These are phyloP conservation scores for Colletotrichum neosansevieriae DNA, from an alignment of 2,329 filamentous ascomycete species.

Conservation along the genomic window DNA sequence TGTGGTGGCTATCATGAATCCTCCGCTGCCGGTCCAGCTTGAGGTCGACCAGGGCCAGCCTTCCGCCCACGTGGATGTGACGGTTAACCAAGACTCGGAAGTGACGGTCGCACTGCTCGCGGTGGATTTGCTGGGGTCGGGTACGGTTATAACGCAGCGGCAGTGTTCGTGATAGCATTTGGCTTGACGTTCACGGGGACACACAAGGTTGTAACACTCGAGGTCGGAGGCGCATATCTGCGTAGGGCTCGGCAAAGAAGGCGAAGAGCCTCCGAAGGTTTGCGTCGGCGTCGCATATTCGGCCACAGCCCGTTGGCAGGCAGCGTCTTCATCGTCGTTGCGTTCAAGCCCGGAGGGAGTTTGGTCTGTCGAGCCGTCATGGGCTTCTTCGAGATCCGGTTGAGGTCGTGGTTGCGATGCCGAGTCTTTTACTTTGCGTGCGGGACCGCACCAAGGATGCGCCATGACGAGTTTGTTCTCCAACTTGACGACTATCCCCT, in stretches of 20 bases:
- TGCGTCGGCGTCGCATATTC: background rate
- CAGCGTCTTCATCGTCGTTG: background rate
- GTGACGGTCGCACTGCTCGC: background rate
- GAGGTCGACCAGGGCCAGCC: background rate
- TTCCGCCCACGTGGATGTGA: no score
- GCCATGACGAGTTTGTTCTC: no score
- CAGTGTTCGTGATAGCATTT: constrained; percentile 13
- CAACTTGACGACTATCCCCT: no score
- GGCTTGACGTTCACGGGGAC: background rate
- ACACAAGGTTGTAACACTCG: constrained; percentile 10
- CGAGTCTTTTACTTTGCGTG: no score
- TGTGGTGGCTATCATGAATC: background rate
- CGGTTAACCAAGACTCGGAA: background rate
- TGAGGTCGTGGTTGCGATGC: no score
- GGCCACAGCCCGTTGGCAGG: background rate
- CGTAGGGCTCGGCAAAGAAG: constrained; percentile 6
- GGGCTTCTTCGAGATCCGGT: no score
- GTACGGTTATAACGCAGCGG: constrained; percentile 7
- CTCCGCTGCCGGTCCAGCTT: background rate
- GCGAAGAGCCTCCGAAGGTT: background rate
- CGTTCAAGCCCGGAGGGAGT: background rate
- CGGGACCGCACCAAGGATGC: no score
- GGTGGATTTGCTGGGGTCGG: background rate
- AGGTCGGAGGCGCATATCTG: background rate
- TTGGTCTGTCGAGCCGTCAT: no score